phyloP scores from a whole-genome alignment of 2,329 filamentous ascomycete species.

The Alternaria atra region DNA sequence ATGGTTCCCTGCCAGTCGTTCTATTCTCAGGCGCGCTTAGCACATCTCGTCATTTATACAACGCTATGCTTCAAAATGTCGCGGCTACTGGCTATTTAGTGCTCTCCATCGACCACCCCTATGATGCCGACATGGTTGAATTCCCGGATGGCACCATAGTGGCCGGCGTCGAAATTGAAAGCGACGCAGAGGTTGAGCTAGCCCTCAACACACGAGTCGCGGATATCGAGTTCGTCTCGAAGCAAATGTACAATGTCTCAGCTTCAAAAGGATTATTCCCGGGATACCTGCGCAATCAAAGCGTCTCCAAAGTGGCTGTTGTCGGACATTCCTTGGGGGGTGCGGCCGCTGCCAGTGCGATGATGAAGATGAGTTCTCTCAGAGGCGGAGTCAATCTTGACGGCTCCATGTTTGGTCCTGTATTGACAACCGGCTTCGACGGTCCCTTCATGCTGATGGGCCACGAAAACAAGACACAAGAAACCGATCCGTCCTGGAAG shows the following conservation, averaged over 20 bases:
- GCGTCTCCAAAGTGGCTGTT: slow-evolving; percentile 21
- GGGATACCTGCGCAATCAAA: neutral
- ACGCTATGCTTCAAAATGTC: slow-evolving; percentile 55
- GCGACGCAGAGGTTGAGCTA: slow-evolving; percentile 31
- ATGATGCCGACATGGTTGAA: slow-evolving; percentile 60
- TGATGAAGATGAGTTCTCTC: slow-evolving; percentile 26
- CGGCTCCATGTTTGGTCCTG: slow-evolving; percentile 39
- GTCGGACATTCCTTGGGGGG: slow-evolving; percentile 52
- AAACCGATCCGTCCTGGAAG: slow-evolving; percentile 40
- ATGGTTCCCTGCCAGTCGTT: slow-evolving; percentile 33
- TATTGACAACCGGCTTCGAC: slow-evolving; percentile 23
- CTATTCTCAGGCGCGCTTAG: slow-evolving; percentile 60
- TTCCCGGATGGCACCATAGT: slow-evolving; percentile 56
- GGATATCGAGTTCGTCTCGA: slow-evolving; percentile 34
- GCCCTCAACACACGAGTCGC: slow-evolving; percentile 31
- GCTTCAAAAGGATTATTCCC: slow-evolving; percentile 10
- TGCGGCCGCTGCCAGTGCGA: slow-evolving; percentile 35
- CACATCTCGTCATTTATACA: slow-evolving; percentile 56
- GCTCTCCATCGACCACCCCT: slow-evolving; percentile 61
- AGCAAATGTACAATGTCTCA: slow-evolving; percentile 26
- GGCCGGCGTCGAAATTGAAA: slow-evolving; percentile 34
- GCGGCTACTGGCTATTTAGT: slow-evolving; percentile 60
- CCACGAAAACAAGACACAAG: slow-evolving; percentile 41
- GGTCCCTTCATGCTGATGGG: slow-evolving; percentile 37
- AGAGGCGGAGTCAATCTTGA: slow-evolving; percentile 49